Evolutionary conservation across 2,329 filamentous ascomycete genomes (phyloP), one percentile per base, ranked within the genome.

Genomic region (Coleophoma eucalyptorum): DNA sequence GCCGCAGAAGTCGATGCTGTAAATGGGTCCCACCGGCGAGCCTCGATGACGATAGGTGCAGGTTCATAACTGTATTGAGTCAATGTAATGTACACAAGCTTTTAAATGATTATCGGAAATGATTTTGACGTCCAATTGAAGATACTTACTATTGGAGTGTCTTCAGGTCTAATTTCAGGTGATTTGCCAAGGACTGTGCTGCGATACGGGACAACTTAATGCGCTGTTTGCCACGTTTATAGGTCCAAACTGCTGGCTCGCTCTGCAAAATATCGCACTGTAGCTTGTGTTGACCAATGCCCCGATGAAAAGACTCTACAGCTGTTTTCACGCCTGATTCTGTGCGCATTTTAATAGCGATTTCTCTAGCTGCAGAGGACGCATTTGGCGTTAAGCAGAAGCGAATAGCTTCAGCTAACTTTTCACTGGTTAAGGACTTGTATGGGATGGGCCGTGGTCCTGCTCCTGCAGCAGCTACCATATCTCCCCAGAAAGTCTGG

Each of bases 401-500:
- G 6, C 65, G 65, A 48, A 91, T 87, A 0, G 84, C 83, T 20
- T 77, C 75, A 0, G 82, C 81, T 7, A 91, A 72, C 10, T 78
- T 83, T 18, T 83, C 79, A 0, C 77, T 73, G 0, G 79, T 88
- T 32, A 91, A 67, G n/a, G 80, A 71, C 57, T 86, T 85, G 64
- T 86, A 79, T 0, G 83, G 82, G 41, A 90, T 80, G 0, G 87
- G 86, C 1, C 75, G 69, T 0, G 87, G 87, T 0, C 88, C 87
- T 4, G 87, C 88, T 2, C 86, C 84, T 2, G 87, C 85, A 46
- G 74, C 77, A 0, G 83, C 77, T 34, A 90, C 80, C 77, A 90
- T 90, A 6, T 81, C 75, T 8, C 87, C 87, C 88, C 88, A 91
- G 62, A 91, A 92, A 0, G 84, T 84, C 67, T 91, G 88, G 57